Base-by-base conservation (phyloP, 352 stramenopile genomes). In the Halophytophthora polymorphica region DNA sequence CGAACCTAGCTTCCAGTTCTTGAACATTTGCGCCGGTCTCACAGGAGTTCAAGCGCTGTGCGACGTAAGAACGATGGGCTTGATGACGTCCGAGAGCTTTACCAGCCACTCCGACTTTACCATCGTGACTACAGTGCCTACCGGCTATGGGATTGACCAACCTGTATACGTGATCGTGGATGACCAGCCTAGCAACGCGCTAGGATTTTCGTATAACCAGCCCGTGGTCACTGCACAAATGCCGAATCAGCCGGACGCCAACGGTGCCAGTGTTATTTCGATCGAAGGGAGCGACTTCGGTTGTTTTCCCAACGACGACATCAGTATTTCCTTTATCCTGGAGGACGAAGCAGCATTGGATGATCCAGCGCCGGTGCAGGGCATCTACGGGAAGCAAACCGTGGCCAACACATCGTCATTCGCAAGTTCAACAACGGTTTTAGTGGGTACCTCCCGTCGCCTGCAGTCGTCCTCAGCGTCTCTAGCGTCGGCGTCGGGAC, bases 271-370 rank as follows among this genome's bases (percentile, higher is more conserved):
- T n/a, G 52, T 64, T 2, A 83, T 87, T 40, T 77, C 74, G 19
- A 87, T 87, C 41, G 69, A 71, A 18, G 76, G 76, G 2, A 73
- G 64, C 28, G 76, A 87, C 58, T 87, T 84, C 45, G 76, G 76
- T 14, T 87, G 76, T 45, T 87, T 84, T 37, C 76, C 76, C 2
- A 82, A 83, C 47, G 50, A 79, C 28, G 69, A 56, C 1, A 83
- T 86, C 22, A 50, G 60, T 7, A 86, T 86, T 61, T 64, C 53
- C 3, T 83, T 86, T 43, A 39, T 64, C 21, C 46, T 45, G 2
- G 46, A 55, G 12, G 50, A 51, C 19, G 22, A 6, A 21, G 47
- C 51, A 5, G 33, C 3, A 8, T 8, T 4, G 4, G 25, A 31
- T 31, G 25, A 31, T 8, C 25, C 25, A 6, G 42, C 54, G 25